Evolutionary conservation across 768 basidiomycete genomes (phyloP).

Genomic region (Austroboletus eburneus): DNA sequence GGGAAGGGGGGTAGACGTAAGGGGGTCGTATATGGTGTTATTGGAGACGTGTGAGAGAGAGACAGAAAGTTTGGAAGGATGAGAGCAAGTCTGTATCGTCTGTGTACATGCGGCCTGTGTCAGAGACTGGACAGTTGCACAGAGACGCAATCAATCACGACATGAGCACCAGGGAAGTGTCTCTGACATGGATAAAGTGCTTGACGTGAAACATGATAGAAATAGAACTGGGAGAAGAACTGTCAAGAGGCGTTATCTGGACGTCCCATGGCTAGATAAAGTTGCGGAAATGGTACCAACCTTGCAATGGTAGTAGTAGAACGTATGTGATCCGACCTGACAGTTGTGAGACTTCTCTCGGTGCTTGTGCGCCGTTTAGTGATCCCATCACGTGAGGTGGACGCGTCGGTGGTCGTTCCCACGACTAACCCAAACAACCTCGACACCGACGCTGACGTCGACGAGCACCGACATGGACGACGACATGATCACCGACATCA

Average conservation of each 20-base stretch:
- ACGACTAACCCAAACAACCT: conserved; percentile 18
- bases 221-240: conserved; percentile 11
- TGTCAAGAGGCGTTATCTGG: conserved; percentile 8
- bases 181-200: not conserved
- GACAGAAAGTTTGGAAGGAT: not conserved
- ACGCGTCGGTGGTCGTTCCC: conserved; percentile 28
- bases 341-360: not conserved
- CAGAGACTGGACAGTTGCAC: not conserved
- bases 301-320: not conserved
- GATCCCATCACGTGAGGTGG: conserved; percentile 11
- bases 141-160: conserved; percentile 1
- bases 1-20: conserved; percentile 11
- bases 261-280: conserved; percentile 14
- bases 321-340: too few relatives aligned
- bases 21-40: conserved; percentile 4
- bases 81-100: too few relatives aligned
- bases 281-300: conserved; percentile 3
- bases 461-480: conserved; percentile 6
- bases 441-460: not conserved
- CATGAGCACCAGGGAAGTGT: not conserved
- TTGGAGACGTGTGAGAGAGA: conserved; percentile 4
- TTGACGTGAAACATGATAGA: conserved; percentile 2
- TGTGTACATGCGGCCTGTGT: not conserved
- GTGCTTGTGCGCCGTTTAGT: conserved; percentile 8
- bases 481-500: conserved; percentile 37